Conservation (phyloP, 192 early-diverging fungal genomes). For the Mortierella alpina region DNA sequence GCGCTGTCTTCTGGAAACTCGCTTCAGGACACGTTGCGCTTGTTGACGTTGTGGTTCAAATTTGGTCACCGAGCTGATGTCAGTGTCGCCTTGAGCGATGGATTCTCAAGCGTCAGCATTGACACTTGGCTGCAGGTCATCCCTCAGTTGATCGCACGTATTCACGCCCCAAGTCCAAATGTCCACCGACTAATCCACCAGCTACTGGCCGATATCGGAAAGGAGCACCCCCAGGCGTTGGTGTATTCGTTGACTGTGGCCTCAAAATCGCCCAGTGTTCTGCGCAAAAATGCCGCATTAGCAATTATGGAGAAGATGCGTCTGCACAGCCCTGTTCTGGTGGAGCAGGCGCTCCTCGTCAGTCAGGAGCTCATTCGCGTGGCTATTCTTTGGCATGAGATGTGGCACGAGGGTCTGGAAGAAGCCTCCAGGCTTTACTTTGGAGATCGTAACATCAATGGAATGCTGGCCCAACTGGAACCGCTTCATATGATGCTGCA, state of each 20-base stretch:
- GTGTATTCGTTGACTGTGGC: conserved; percentile 97
- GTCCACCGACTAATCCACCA: conserved; percentile 90
- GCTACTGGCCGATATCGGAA: conserved; percentile 89
- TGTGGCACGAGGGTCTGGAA: conserved; percentile 96
- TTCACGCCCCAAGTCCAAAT: conserved; percentile 81
- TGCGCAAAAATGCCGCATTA: conserved; percentile 81
- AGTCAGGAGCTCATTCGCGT: conserved; percentile 97
- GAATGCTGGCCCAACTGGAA: conserved; percentile 89
- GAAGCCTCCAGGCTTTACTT: conserved; percentile 87
- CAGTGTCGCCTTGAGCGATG: conserved; percentile 81
- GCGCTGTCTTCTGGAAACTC: conserved; percentile 86
- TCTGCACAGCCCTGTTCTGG: conserved; percentile 81
- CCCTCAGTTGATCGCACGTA: conserved; percentile 95
- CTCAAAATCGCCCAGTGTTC: conserved; percentile 85
- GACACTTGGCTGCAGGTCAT: conserved; percentile 98
- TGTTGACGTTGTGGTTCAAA: conserved; percentile 96
- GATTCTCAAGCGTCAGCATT: conserved; percentile 85
- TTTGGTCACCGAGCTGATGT: conserved; percentile 91
- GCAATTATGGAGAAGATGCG: conserved; percentile 94
- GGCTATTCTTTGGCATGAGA: conserved; percentile 95
- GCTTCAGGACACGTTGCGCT: conserved; percentile 92
- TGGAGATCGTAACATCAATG: conserved; percentile 80
- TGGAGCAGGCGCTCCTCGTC: conserved; percentile 94
- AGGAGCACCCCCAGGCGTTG: conserved; percentile 96
- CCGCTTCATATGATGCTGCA: conserved; percentile 89